phyloP scores from a whole-genome alignment of 73 alveolate species.

The Paramecium octaurelia region DNA sequence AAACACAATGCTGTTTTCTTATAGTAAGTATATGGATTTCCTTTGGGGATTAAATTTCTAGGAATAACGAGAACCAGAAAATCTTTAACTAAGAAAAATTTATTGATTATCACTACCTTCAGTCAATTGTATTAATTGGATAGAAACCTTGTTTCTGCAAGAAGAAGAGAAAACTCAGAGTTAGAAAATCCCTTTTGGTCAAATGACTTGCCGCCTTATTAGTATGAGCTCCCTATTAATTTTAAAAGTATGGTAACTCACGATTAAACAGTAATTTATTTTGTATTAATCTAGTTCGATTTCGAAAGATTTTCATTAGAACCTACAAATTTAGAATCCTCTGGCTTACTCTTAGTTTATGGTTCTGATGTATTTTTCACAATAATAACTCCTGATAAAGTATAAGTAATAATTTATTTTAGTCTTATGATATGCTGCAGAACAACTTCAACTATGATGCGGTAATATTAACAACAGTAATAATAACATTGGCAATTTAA shows the following conservation, averaged over 20 bases:
- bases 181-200: not conserved
- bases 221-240: not conserved
- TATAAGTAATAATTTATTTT: not conserved
- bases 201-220: constrained; percentile 23
- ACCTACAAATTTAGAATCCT: constrained; percentile 51
- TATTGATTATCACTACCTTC: constrained; percentile 19
- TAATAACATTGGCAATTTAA: not conserved
- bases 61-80: not conserved
- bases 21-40: constrained; percentile 47
- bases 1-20: not conserved
- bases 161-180: constrained; percentile 21
- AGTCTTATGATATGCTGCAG: constrained; percentile 53
- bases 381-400: constrained; percentile 48
- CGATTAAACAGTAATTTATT: not conserved
- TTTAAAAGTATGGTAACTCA: not conserved
- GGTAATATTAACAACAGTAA: not conserved
- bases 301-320: not conserved
- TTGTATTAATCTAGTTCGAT: not conserved
- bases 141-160: constrained; percentile 46
- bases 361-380: constrained; percentile 31
- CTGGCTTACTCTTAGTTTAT: not conserved
- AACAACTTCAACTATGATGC: constrained; percentile 16
- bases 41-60: constrained; percentile 12
- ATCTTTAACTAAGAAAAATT: constrained; percentile 39
- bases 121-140: constrained; percentile 17